Base-by-base conservation (phyloP, 2,329 filamentous ascomycete species). In the Arthroderma sp. region DNA sequence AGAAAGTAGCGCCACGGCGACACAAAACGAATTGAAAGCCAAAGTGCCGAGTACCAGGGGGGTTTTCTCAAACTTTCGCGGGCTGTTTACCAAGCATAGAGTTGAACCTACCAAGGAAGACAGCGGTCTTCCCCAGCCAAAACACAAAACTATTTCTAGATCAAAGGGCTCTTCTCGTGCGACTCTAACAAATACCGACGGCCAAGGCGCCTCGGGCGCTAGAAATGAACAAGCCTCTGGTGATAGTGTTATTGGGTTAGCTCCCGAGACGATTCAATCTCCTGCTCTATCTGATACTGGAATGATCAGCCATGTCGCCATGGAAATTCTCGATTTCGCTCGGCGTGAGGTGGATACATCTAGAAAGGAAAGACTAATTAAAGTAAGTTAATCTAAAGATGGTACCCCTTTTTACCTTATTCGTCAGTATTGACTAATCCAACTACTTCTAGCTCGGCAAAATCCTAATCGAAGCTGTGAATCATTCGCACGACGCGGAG, bases 401-500 rank as follows among this genome's bases (percentile, higher is more conserved):
- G 40, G n/a, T 29, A 4, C 10, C 29, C 22, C 33, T 30, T 10
- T 39, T 38, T 34, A 41, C 15, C 10, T 9, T 36, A 22, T 9
- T 34, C 32, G 15, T 22, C 28, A 44, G 27, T 7, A 28, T 46
- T 6, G 36, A 48, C 34, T 42, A 27, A 29, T 11, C 10, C 29
- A 22, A 22, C 6, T 11, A 33, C n/a, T 37, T 27, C 32, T 38
- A 48, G 47, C 40, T 53, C 5, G 52, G 49, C 8, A 50, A 47
- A 44, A 49, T 50, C 31, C 50, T 52, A 29, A 49, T 53, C 36
- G 50, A 53, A 36, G 45, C 49, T 1, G 47, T 53, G n/a, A 53
- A 53, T 33, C 40, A 52, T 37, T 49, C 49, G n/a, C 48, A 53
- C 34, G 50, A 53, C 36, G 52, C 52, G 0, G 50, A 53, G 28